A percentile compares a stretch with the other conserved stretches of the same genome.
Evolutionary conservation across 306 rosid genomes (phyloP).

Genomic region (Prunus fruticosa): DNA sequence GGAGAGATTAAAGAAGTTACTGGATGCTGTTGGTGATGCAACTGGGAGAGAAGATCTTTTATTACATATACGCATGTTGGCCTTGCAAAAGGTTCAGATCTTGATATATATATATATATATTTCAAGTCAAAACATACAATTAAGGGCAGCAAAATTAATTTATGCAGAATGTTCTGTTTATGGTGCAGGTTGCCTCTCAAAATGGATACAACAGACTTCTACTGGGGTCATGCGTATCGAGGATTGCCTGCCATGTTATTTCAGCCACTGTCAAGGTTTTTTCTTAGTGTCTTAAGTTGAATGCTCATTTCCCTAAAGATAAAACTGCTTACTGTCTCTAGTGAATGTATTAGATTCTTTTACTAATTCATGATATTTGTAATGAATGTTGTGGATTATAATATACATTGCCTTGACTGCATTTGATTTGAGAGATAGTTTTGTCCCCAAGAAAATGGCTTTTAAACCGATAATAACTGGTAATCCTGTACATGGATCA

Average conservation of each 20-base stretch:
- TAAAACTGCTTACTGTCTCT: neutral
- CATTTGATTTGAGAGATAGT: neutral
- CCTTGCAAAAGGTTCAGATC: constrained; percentile 73
- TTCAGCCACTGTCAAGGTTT: constrained; percentile 84
- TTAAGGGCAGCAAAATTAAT: neutral
- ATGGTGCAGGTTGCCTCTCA: constrained; percentile 52
- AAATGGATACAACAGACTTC: constrained; percentile 76
- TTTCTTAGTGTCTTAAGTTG: neutral
- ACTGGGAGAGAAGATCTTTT: constrained; percentile 88
- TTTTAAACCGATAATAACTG: neutral
- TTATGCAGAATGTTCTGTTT: constrained; percentile 10
- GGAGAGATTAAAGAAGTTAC: constrained; percentile 41
- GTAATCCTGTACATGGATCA: neutral
- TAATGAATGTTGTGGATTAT: neutral
- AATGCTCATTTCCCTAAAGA: neutral
- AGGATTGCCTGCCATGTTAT: constrained; percentile 85
- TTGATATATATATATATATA: constrained; percentile 8
- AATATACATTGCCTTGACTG: neutral
- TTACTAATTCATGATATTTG: neutral
- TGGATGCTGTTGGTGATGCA: constrained; percentile 52
- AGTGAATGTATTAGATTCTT: neutral
- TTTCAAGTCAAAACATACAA: constrained; percentile 11
- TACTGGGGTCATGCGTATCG: constrained; percentile 78
- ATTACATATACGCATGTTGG: constrained; percentile 64
- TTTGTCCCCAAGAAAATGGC: neutral